phyloP scores from a whole-genome alignment of 257 asterid genomes.

The Nicotiana tabacum region DNA sequence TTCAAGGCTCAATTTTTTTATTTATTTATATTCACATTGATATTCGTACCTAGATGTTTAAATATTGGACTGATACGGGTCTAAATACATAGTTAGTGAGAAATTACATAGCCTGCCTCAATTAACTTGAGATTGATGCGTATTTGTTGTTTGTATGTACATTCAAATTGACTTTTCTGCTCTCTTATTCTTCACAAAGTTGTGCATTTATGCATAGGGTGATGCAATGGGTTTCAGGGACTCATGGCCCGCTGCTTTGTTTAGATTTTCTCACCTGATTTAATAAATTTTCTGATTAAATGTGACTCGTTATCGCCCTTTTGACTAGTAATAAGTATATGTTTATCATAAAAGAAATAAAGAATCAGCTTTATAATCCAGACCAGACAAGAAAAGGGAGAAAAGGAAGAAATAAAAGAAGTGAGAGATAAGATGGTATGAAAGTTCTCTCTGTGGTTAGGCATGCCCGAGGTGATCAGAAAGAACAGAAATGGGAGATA shows the following conservation, averaged over 20 bases:
- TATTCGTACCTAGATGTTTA: neutral
- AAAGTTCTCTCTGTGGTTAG: neutral
- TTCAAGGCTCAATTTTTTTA: neutral
- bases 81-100: neutral
- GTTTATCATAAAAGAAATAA: neutral
- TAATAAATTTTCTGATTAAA: neutral
- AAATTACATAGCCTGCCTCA: neutral
- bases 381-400: neutral
- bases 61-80: neutral
- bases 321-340: neutral
- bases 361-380: neutral
- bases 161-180: neutral
- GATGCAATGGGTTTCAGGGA: neutral
- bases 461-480: neutral
- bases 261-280: neutral
- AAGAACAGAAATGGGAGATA: no score
- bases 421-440: neutral
- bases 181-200: neutral
- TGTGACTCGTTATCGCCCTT: neutral
- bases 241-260: neutral
- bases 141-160: neutral
- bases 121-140: neutral
- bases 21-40: neutral
- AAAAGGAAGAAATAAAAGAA: neutral
- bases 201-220: neutral